Conservation (phyloP, 2,329 filamentous ascomycete genomes). For the Camptophora hylomeconis region DNA sequence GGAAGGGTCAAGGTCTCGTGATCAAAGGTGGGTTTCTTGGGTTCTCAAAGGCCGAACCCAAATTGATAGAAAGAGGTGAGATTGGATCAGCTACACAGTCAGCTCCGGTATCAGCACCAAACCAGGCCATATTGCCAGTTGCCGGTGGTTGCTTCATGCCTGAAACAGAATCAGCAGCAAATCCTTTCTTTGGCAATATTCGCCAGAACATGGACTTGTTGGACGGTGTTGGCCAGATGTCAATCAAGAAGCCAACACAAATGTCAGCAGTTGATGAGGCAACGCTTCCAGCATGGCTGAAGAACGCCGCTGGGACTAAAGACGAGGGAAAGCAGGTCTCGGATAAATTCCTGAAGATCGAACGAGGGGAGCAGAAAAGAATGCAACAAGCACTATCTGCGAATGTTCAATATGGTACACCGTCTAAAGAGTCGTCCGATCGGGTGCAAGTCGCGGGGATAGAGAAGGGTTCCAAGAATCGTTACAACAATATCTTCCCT, state of each 20-base stretch:
- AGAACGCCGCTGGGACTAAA: slow-evolving; percentile 47
- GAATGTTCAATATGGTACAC: slow-evolving; percentile 43
- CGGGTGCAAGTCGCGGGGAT: slow-evolving; percentile 82
- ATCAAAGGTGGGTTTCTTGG: slow-evolving; percentile 69
- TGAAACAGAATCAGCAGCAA: slow-evolving; percentile 49
- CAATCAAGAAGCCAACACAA: slow-evolving; percentile 44
- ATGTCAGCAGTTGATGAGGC: slow-evolving; percentile 36
- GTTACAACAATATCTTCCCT: slow-evolving; percentile 95
- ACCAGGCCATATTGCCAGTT: slow-evolving; percentile 56
- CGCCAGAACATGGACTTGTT: slow-evolving; percentile 92
- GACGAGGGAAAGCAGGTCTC: slow-evolving; percentile 72
- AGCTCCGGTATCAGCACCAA: slow-evolving; percentile 37
- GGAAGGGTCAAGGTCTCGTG: slow-evolving; percentile 58
- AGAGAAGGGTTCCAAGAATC: slow-evolving; percentile 87
- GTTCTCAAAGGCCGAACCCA: slow-evolving; percentile 56
- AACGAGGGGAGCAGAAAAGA: slow-evolving; percentile 74
- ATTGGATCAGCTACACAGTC: slow-evolving; percentile 28
- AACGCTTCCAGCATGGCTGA: slow-evolving; percentile 64
- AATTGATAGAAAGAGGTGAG: slow-evolving; percentile 44
- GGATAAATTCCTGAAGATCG: slow-evolving; percentile 70
- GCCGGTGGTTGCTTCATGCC: slow-evolving; percentile 82
- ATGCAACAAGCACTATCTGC: slow-evolving; percentile 71
- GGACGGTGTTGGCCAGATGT: slow-evolving; percentile 75
- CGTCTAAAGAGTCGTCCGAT: slow-evolving; percentile 26
- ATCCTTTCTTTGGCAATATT: slow-evolving; percentile 93